A percentile compares a stretch with the other conserved stretches of the same genome.
Evolutionary conservation across 2,329 filamentous ascomycete species (phyloP).

Genomic region (Ophiocordyceps camponoti-rufipedis): DNA sequence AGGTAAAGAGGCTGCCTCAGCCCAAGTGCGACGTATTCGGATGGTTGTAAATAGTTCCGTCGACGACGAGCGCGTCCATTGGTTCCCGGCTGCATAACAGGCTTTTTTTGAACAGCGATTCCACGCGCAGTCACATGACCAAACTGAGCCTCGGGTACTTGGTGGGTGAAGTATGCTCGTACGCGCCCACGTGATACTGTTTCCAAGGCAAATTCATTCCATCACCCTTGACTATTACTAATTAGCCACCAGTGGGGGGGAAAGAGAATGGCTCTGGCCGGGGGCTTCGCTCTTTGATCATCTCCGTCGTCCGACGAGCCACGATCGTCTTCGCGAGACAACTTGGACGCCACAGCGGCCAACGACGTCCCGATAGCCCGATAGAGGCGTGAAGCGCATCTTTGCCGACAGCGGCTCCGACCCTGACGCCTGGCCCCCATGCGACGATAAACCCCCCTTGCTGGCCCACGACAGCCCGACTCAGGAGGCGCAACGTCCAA

Average conservation of each 20-base stretch:
- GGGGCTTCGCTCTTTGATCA: conserved; percentile 1
- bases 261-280: background rate
- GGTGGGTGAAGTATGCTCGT: background rate
- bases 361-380: background rate
- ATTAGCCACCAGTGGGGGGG: background rate
- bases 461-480: conserved; percentile 9
- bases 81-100: no score
- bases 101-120: no score
- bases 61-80: background rate
- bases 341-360: background rate
- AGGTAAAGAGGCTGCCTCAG: no score
- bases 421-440: conserved; percentile 5
- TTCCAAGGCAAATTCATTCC: background rate
- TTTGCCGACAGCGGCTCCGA: background rate
- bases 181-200: conserved; percentile 2
- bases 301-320: background rate
- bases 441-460: conserved; percentile 12
- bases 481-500: conserved; percentile 13
- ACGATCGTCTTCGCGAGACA: background rate
- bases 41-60: no score
- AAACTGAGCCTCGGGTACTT: background rate
- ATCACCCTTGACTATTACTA: background rate
- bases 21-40: no score
- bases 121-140: background rate
- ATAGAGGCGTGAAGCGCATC: background rate